Evolutionary conservation across 495 filamentous ascomycete genomes (phyloP), one percentile per base, ranked within the genome.

Genomic region (Penicillium desertorum): DNA sequence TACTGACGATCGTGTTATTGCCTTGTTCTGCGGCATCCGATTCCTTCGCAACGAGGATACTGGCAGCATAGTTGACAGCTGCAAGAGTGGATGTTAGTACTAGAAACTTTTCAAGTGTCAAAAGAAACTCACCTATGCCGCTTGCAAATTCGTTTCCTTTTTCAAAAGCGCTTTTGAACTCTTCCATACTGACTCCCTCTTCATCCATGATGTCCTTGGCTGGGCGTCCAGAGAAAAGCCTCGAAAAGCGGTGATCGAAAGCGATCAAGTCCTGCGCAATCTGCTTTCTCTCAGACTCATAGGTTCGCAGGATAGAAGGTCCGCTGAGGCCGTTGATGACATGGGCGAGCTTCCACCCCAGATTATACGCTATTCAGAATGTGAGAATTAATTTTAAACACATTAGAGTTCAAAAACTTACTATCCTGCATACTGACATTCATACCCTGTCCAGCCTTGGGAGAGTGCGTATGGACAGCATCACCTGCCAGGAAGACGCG

Each of bases 381-480:
- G 41, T 54, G 12, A 54, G 41, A n/a, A 23, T 22, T 12, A 3
- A 14, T 1, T 37, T 9, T 3, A 23, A 45, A 11, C 12, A 22
- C 10, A 8, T 8, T 2, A 27, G 7, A 1, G 2, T 8, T 23
- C 16, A 25, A 44, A 29, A 44, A 62, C 67, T 57, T 58, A 61
- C 64, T 65, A 61, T 87, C 84, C 64, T 86, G 82, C 72, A 88
- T 83, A 12, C 71, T 76, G 1, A 86, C 83, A 62, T 92, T 91
- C 88, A 91, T 90, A 16, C 88, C 88, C 67, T 89, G 87, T 0
- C 87, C 88, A 2, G 85, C 86, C 72, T 89, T 88, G 6, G 88
- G 88, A 0, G 82, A 85, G 36, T 72, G 68, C 0, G 81, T 85
- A 57, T 86, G 85, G 0, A 83, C 76, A 5, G 83, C 82, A 66